A percentile compares a stretch with the other conserved stretches of the same genome.
Evolutionary conservation across 495 filamentous ascomycete species (phyloP).

Genomic region (Letharia columbiana): DNA sequence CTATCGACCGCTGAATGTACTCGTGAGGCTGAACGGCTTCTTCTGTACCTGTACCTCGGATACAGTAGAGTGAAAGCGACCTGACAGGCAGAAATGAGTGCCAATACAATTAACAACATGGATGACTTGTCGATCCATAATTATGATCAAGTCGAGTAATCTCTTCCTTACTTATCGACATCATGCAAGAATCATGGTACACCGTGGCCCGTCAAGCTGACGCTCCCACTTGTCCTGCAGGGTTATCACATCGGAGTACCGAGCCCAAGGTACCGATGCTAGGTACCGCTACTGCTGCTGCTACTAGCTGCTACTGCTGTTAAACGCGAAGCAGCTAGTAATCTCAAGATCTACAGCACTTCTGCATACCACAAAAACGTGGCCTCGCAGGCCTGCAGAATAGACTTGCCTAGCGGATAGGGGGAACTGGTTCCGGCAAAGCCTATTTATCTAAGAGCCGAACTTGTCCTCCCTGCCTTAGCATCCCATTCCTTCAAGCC

Average conservation of each 20-base stretch:
- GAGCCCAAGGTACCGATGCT: background rate
- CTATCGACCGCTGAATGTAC: background rate
- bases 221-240: conserved; percentile 1
- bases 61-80: background rate
- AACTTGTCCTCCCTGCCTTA: background rate
- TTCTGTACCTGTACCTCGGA: background rate
- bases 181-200: background rate
- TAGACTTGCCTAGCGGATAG: conserved; percentile 9
- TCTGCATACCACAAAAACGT: conserved; percentile 17
- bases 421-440: conserved; percentile 15
- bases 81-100: background rate
- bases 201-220: conserved; percentile 5
- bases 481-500: no score
- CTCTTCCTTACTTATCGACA: background rate
- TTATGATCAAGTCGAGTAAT: background rate
- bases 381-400: conserved; percentile 11
- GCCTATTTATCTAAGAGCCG: conserved; percentile 4
- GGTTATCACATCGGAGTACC: conserved; percentile 8
- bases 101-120: background rate
- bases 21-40: no score
- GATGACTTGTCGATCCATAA: background rate
- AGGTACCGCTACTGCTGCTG: no score
- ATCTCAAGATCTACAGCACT: conserved; percentile 11
- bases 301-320: background rate
- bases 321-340: conserved; percentile 7